phyloP scores from a whole-genome alignment of 2,329 filamentous ascomycete species.

The Fusarium secorum region DNA sequence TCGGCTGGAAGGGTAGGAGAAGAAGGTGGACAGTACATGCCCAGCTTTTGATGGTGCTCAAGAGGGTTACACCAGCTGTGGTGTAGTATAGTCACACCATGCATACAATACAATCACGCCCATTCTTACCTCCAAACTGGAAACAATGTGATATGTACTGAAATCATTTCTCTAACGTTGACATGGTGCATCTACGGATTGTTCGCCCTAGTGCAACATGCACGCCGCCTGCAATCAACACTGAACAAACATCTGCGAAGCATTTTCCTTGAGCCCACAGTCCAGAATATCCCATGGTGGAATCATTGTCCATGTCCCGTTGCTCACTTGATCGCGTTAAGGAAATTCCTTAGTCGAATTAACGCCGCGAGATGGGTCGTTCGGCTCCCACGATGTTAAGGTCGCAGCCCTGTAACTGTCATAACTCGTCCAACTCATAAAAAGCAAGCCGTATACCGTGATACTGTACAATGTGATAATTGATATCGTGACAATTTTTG shows the following conservation, averaged over 20 bases:
- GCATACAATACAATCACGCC: background rate
- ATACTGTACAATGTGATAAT: background rate
- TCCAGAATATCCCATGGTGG: background rate
- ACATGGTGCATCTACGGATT: background rate
- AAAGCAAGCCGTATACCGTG: background rate
- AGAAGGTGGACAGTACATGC: background rate
- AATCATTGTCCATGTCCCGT: constrained; percentile 5
- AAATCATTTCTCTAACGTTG: background rate
- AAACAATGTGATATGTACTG: background rate
- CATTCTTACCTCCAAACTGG: background rate
- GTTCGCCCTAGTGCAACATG: background rate
- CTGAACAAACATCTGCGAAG: background rate
- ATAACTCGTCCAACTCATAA: constrained; percentile 9
- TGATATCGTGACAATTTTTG: background rate
- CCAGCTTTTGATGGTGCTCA: background rate
- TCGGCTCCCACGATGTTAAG: background rate
- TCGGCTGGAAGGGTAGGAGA: background rate
- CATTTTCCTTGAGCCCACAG: background rate
- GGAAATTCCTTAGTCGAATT: background rate
- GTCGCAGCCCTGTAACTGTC: background rate
- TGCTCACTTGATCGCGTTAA: background rate
- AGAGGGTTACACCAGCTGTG: background rate
- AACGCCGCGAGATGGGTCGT: background rate
- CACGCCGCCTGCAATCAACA: background rate
- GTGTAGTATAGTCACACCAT: background rate